Evolutionary conservation across 495 filamentous ascomycete genomes (phyloP).

Genomic region (Amniculicola lignicola): DNA sequence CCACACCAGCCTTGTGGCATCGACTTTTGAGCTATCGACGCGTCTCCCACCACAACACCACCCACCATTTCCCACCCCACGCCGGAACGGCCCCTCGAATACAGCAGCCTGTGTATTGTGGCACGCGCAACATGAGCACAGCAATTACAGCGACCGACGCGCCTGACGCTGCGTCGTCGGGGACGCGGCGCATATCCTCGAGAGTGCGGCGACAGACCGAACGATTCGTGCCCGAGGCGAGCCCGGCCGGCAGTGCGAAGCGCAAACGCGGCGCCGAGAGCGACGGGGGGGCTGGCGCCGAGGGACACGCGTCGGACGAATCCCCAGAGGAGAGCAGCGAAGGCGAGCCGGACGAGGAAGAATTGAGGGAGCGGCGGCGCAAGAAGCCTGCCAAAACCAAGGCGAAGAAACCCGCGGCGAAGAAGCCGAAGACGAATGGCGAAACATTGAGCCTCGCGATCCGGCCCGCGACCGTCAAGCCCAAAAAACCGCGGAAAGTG

Average conservation of each 20-base stretch:
- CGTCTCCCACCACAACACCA: neutral
- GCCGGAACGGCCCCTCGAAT: neutral
- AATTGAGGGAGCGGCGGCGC: conserved; percentile 56
- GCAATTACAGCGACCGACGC: conserved; percentile 54
- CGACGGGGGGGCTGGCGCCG: conserved; percentile 41
- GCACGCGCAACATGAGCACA: conserved; percentile 42
- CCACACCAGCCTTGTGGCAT: too few relatives aligned
- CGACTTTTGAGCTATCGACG: too few relatives aligned
- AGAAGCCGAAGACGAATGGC: conserved; percentile 57
- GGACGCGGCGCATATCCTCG: conserved; percentile 70
- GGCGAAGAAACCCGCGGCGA: conserved; percentile 51
- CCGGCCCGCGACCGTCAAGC: conserved; percentile 47
- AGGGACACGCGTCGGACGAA: conserved; percentile 41
- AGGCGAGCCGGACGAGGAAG: conserved; percentile 63
- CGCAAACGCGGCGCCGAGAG: conserved; percentile 56
- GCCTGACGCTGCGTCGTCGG: conserved; percentile 52
- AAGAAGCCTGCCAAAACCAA: conserved; percentile 47
- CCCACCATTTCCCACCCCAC: neutral
- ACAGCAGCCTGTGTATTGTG: neutral
- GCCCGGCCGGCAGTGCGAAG: conserved; percentile 47
- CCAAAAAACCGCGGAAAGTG: conserved; percentile 40
- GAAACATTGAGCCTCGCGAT: conserved; percentile 38
- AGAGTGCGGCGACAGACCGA: conserved; percentile 36
- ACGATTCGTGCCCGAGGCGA: conserved; percentile 26
- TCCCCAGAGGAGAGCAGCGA: conserved; percentile 55